Evolutionary conservation across 2,329 filamentous ascomycete genomes (phyloP).

Genomic region (Hypoxylon sp.): DNA sequence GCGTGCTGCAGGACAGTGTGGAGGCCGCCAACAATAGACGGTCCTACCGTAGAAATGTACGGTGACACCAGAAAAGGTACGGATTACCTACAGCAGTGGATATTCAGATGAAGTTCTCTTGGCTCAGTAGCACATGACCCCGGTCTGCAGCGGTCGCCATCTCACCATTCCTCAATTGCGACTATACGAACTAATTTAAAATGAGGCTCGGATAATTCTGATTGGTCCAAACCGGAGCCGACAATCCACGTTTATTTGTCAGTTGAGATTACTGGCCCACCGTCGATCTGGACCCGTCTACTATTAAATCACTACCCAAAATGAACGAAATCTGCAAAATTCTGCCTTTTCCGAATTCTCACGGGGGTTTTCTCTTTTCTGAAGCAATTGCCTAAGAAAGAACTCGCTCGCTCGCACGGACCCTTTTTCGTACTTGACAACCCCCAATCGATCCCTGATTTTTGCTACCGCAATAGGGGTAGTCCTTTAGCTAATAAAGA

Average conservation of each 20-base stretch:
- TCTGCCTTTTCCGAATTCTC: conserved; percentile 19
- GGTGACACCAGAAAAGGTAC: conserved; percentile 31
- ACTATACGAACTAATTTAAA: conserved; percentile 45
- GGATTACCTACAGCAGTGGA: conserved; percentile 30
- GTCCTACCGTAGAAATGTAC: conserved; percentile 20
- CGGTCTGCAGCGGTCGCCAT: conserved; percentile 32
- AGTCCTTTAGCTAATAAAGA: conserved; percentile 27
- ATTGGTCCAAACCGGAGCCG: conserved; percentile 35
- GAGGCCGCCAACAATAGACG: conserved; percentile 39
- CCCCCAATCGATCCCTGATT: not conserved
- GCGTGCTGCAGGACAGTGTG: conserved; percentile 33
- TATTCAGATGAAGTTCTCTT: conserved; percentile 35
- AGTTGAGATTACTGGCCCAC: conserved; percentile 47
- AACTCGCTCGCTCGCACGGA: conserved; percentile 20
- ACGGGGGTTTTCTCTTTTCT: conserved; percentile 10
- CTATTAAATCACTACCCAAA: conserved; percentile 5
- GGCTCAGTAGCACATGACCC: conserved; percentile 39
- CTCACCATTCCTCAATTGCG: conserved; percentile 29
- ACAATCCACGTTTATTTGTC: conserved; percentile 47
- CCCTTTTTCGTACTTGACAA: conserved; percentile 4
- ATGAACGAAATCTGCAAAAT: conserved; percentile 22
- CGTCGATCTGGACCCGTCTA: conserved; percentile 39
- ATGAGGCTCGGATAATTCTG: conserved; percentile 40
- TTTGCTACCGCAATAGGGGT: conserved; percentile 23
- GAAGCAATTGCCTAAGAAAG: conserved; percentile 8